Conservation (phyloP, 495 filamentous ascomycete species). For the Rostrohypoxylon terebratum region DNA sequence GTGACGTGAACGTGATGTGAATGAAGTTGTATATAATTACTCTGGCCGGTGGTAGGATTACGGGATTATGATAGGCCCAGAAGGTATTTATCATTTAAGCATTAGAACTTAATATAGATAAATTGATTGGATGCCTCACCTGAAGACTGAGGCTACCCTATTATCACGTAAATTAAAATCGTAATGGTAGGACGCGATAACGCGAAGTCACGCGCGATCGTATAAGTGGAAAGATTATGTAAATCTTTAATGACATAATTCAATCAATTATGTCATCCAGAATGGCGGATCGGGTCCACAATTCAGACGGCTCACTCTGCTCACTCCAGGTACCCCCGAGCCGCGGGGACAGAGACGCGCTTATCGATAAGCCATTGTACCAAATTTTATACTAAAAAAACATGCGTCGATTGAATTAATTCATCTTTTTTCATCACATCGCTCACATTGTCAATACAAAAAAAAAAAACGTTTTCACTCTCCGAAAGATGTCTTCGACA, state of each 20-base stretch:
- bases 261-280: neutral
- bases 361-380: too few species aligned
- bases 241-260: too few species aligned
- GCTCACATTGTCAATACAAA: neutral
- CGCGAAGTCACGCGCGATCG: slow-evolving; percentile 47
- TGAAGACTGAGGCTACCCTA: neutral
- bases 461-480: neutral
- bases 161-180: slow-evolving; percentile 10
- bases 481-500: slow-evolving; percentile 52
- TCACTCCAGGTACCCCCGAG: neutral
- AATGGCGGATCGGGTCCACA: neutral
- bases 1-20: neutral
- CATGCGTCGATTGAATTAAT: neutral
- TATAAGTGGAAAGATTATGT: too few species aligned
- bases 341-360: too few species aligned
- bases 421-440: neutral
- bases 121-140: neutral
- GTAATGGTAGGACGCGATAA: slow-evolving; percentile 30
- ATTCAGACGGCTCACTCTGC: neutral
- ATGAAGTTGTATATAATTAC: slow-evolving; percentile 11
- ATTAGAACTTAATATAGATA: neutral
- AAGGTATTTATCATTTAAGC: neutral
- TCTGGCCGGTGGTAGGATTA: neutral
- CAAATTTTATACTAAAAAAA: too few species aligned
- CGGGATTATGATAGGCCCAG: neutral